Percentiles rank a stretch among this genome's conserved stretches.
Evolutionary conservation across 495 filamentous ascomycete genomes (phyloP).

Genomic region (Melanomma pulvis-pyrius): DNA sequence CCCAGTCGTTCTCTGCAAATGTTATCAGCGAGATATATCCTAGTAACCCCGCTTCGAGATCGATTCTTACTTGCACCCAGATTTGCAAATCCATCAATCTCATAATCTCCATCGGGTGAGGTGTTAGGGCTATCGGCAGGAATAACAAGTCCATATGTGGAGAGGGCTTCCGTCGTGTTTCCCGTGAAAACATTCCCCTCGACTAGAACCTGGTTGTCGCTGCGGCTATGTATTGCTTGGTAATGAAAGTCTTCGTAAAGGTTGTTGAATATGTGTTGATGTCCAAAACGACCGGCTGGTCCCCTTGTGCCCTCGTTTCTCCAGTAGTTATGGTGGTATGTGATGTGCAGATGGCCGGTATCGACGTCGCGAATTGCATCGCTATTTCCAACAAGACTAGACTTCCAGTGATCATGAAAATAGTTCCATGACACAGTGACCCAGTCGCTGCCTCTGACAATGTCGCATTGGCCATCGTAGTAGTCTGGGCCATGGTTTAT

Average conservation of each 20-base stretch:
- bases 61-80: slow-evolving; percentile 47
- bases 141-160: slow-evolving; percentile 53
- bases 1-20: slow-evolving; percentile 50
- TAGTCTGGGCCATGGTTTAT: slow-evolving; percentile 34
- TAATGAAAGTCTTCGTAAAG: slow-evolving; percentile 44
- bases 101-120: slow-evolving; percentile 45
- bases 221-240: slow-evolving; percentile 45
- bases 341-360: slow-evolving; percentile 44
- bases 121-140: slow-evolving; percentile 50
- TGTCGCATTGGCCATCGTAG: slow-evolving; percentile 41
- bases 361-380: slow-evolving; percentile 41
- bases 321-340: slow-evolving; percentile 50
- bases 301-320: slow-evolving; percentile 44
- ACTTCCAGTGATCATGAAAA: slow-evolving; percentile 44
- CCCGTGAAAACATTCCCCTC: slow-evolving; percentile 47
- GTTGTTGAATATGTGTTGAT: slow-evolving; percentile 47
- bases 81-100: slow-evolving; percentile 51
- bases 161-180: slow-evolving; percentile 49
- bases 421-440: slow-evolving; percentile 46
- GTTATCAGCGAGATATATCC: slow-evolving; percentile 7
- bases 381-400: slow-evolving; percentile 28
- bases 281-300: slow-evolving; percentile 45
- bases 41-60: background rate
- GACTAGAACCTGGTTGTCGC: slow-evolving; percentile 45
- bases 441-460: slow-evolving; percentile 42